A percentile compares a stretch with the other conserved stretches of the same genome.
phyloP scores from a whole-genome alignment of 2,329 filamentous ascomycete genomes.

The Beauveria australis region DNA sequence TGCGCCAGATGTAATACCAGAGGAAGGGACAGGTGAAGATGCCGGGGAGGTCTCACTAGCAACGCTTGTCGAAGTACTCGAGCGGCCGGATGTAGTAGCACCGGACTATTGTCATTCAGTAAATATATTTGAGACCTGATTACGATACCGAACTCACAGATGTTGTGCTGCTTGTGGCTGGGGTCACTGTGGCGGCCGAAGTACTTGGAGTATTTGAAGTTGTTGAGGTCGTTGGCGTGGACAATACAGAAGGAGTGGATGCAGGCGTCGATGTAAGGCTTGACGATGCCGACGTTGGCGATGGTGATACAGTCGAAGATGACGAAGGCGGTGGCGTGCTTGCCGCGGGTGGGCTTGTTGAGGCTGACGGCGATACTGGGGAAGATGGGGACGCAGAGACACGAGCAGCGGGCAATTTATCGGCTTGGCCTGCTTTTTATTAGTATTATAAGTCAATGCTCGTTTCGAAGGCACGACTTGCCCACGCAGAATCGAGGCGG shows the following conservation, averaged over 20 bases:
- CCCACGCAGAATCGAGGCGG: slow-evolving; percentile 2
- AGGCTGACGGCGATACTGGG: background rate
- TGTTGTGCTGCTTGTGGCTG: background rate
- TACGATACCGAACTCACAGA: background rate
- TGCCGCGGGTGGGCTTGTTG: background rate
- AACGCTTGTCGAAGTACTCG: slow-evolving; percentile 2
- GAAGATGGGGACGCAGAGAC: background rate
- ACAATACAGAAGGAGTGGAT: background rate
- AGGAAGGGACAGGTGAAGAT: slow-evolving; percentile 9
- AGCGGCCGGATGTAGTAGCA: background rate
- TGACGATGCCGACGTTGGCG: slow-evolving; percentile 7
- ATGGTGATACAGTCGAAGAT: background rate
- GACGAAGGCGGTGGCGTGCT: background rate
- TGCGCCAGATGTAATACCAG: slow-evolving; percentile 33
- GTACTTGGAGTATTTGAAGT: background rate
- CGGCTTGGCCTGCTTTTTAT: background rate
- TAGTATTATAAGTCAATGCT: background rate
- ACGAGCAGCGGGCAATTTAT: background rate
- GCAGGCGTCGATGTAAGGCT: slow-evolving; percentile 6
- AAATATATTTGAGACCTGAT: background rate
- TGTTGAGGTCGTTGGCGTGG: background rate
- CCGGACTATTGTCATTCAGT: background rate
- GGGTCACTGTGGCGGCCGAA: background rate
- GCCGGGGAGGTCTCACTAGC: slow-evolving; percentile 5
- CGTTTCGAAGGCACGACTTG: slow-evolving; percentile 15